A percentile compares a stretch with the other conserved stretches of the same genome.
Conservation (phyloP, 2,329 filamentous ascomycete genomes). For the Xylariaceae sp. region DNA sequence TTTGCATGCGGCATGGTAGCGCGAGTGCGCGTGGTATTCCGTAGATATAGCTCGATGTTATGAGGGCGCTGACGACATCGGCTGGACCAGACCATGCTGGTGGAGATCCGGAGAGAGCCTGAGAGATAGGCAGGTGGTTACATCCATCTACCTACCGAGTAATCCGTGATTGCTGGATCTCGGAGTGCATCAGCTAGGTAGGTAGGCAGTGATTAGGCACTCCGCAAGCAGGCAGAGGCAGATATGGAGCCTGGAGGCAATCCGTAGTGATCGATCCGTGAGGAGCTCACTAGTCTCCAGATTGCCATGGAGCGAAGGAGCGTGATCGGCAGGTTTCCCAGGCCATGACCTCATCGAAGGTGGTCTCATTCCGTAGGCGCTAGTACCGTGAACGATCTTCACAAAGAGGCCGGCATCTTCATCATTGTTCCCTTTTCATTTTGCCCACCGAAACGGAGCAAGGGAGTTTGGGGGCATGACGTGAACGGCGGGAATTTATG, state of each 20-base stretch:
- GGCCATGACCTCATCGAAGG: background rate
- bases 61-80: background rate
- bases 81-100: background rate
- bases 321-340: background rate
- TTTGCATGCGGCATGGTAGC: background rate
- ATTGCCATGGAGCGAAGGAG: background rate
- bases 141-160: too few relatives aligned
- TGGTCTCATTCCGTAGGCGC: background rate
- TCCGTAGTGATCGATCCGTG: background rate
- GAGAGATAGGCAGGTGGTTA: too few relatives aligned
- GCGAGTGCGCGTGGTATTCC: background rate
- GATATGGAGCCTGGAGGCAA: background rate
- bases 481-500: too few relatives aligned
- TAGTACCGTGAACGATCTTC: background rate
- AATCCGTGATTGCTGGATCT: too few relatives aligned
- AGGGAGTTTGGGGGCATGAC: too few relatives aligned
- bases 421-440: too few relatives aligned
- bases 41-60: background rate
- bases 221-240: background rate
- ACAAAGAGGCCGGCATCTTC: too few relatives aligned
- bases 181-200: background rate
- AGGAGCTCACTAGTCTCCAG: background rate
- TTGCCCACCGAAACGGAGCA: too few relatives aligned
- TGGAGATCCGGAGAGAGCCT: background rate
- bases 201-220: background rate